Conservation (phyloP, 257 asterid species). For the Rauvolfia tetraphylla region DNA sequence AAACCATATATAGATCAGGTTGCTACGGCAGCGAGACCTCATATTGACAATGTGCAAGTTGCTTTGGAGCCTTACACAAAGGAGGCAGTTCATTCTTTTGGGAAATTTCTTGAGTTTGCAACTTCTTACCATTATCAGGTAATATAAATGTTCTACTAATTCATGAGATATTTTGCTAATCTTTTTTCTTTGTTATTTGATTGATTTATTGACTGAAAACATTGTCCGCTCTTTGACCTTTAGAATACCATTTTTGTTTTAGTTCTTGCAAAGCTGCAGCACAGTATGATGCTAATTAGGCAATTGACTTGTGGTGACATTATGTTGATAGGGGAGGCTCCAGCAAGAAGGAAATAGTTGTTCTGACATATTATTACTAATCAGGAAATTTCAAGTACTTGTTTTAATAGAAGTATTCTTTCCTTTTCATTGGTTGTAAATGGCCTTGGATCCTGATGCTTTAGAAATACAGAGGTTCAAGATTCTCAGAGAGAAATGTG, state of each 20-base stretch:
- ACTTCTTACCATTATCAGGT: slow-evolving; percentile 80
- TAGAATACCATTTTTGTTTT: background rate
- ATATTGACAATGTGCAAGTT: slow-evolving; percentile 56
- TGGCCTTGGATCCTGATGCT: no score
- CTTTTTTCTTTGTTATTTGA: background rate
- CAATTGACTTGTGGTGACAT: background rate
- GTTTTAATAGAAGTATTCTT: no score
- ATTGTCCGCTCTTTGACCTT: no score
- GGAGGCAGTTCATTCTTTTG: slow-evolving; percentile 51
- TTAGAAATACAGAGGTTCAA: no score
- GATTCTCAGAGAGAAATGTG: no score
- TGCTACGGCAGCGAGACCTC: slow-evolving; percentile 80
- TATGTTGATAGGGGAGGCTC: no score
- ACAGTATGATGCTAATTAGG: background rate
- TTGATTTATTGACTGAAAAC: background rate
- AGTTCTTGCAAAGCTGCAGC: background rate
- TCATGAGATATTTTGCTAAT: background rate
- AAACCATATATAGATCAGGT: slow-evolving; percentile 78
- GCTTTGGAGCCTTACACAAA: slow-evolving; percentile 61
- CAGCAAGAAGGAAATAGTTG: no score
- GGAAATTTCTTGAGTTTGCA: slow-evolving; percentile 73
- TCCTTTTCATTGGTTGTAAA: no score
- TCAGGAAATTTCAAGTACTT: no score
- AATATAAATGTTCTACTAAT: background rate
- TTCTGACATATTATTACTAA: no score